Evolutionary conservation across 257 asterid species (phyloP), one percentile per base, ranked within the genome.

Genomic region (Salvia rosmarinus): DNA sequence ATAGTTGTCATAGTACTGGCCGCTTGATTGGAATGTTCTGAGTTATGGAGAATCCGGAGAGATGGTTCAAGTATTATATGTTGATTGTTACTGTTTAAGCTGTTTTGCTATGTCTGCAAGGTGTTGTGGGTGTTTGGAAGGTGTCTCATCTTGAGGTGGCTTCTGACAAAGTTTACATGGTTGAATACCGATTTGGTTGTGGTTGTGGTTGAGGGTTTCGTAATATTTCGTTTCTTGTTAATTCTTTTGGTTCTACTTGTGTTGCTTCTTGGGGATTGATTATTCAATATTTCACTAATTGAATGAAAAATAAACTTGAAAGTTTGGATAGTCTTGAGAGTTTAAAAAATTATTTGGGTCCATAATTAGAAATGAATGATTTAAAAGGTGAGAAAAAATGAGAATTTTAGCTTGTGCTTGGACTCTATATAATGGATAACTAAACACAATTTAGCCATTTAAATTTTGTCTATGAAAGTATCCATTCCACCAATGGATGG

Each of bases 1-100:
- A 91, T 91, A 63, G 83, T 91, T 86, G 72, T 91, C 61, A 78
- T 92, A 55, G 83, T 92, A 64, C 88, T 89, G 47, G 91, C 82
- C 28, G 88, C 91, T 49, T 89, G 81, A 84, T 61, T 60, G 42
- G 30, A 58, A 32, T 79, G 52, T 19, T 17, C 23, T 34, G 9
- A 42, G 34, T 21, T 43, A 2, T 23, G 51, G 55, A 60, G 62
- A 44, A 60, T 61, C 76, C 35, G n/a, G 68, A 39, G 35, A 58
- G 72, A 56, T 17, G 68, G 75, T 67, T 37, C 11, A 55, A 54
- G 64, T 67, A 19, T 75, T 20, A 6, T 67, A 49, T 40, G 71
- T 73, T 70, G 43, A 34, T 67, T 56, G 50, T 65, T 40, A 28
- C 70, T 67, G 72, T 73, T 75, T 39, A 16, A 50, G 42, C 57